phyloP scores from a whole-genome alignment of 2,329 filamentous ascomycete species.

The Fonsecaea pugnacius region DNA sequence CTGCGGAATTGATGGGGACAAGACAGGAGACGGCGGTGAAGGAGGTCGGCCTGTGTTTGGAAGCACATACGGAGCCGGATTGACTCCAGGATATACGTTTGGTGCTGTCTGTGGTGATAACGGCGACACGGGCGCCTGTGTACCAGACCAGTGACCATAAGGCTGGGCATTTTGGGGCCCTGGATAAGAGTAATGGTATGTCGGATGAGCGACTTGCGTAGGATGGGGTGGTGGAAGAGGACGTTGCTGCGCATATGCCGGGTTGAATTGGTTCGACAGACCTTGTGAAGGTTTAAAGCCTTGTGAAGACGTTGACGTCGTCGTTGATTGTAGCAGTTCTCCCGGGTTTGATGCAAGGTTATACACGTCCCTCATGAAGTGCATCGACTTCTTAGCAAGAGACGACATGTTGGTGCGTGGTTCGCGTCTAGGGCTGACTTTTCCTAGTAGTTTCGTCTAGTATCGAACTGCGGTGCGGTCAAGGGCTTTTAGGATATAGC shows the following conservation, averaged over 20 bases:
- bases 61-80: neutral
- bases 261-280: constrained; percentile 22
- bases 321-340: constrained; percentile 6
- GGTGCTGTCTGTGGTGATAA: constrained; percentile 9
- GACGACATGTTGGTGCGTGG: constrained; percentile 23
- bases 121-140: constrained; percentile 10
- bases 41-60: constrained; percentile 1
- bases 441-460: no score
- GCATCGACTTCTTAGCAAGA: constrained; percentile 32
- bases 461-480: neutral
- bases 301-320: constrained; percentile 11
- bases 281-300: constrained; percentile 16
- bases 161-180: constrained; percentile 9
- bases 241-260: constrained; percentile 8
- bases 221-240: constrained; percentile 10
- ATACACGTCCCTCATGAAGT: constrained; percentile 31
- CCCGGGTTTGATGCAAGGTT: constrained; percentile 16
- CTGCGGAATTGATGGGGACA: constrained; percentile 3
- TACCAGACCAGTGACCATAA: constrained; percentile 19
- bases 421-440: no score
- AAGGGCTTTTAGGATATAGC: neutral
- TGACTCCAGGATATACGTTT: neutral
- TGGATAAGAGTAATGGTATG: constrained; percentile 8
- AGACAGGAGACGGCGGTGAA: neutral
- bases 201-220: neutral